These are phyloP conservation scores for Camptophora hylomeconis DNA, from an alignment of 2,329 filamentous ascomycete genomes.

Conservation along the genomic window DNA sequence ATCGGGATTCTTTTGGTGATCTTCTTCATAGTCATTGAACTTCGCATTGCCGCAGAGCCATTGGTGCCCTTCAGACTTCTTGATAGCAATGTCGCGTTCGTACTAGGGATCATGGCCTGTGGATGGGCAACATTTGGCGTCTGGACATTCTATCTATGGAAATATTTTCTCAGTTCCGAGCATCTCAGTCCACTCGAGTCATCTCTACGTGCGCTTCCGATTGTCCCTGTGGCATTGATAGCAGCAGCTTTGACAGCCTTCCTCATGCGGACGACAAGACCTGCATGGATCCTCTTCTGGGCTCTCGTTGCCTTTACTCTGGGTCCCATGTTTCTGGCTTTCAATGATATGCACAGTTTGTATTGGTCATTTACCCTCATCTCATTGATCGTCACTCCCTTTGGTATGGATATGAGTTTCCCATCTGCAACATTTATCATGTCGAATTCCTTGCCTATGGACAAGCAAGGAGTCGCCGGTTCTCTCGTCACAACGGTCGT, in stretches of 20 bases:
- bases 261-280: conserved; percentile 15
- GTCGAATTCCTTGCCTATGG: conserved; percentile 18
- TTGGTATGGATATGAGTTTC: conserved; percentile 19
- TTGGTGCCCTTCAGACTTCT: conserved; percentile 35
- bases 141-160: conserved; percentile 27
- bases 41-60: conserved; percentile 28
- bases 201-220: conserved; percentile 21
- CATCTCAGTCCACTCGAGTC: conserved; percentile 17
- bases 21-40: conserved; percentile 35
- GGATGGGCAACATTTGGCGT: conserved; percentile 41
- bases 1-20: conserved; percentile 32
- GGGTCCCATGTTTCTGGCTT: conserved; percentile 11
- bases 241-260: conserved; percentile 20
- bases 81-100: conserved; percentile 38
- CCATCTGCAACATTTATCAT: conserved; percentile 18
- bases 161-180: conserved; percentile 22
- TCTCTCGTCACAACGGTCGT: conserved; percentile 19
- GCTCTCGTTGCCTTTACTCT: conserved; percentile 21
- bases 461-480: conserved; percentile 19
- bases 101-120: conserved; percentile 38
- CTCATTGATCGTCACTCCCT: conserved; percentile 43
- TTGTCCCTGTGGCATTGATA: conserved; percentile 20
- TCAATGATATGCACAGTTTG: conserved; percentile 8
- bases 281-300: conserved; percentile 25
- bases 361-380: conserved; percentile 56